Conservation (phyloP, 306 rosid genomes). For the Morella rubra region DNA sequence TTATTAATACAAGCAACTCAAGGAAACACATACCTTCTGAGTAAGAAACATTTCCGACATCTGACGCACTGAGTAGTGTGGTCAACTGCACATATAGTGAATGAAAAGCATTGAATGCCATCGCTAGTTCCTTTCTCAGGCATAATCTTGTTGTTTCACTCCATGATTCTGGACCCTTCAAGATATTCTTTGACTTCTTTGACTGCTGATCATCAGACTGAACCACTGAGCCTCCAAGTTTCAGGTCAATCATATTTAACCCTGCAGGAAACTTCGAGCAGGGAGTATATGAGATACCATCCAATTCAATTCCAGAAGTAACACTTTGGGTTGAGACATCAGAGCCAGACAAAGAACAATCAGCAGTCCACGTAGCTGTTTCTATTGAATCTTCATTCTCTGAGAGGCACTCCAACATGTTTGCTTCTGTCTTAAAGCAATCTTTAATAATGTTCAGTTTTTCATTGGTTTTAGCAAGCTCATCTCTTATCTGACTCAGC, state of each 20-base stretch:
- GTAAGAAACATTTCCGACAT: conserved; percentile 34
- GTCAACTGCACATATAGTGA: conserved; percentile 44
- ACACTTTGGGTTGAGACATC: conserved; percentile 51
- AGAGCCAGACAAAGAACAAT: conserved; percentile 58
- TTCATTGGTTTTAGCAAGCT: conserved; percentile 46
- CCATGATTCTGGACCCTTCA: conserved; percentile 21
- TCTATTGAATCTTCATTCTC: conserved; percentile 34
- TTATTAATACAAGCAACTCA: conserved; percentile 15
- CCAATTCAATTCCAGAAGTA: conserved; percentile 37
- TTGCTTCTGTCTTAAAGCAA: conserved; percentile 33
- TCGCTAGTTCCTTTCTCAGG: conserved; percentile 57
- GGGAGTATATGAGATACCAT: conserved; percentile 25
- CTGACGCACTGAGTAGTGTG: conserved; percentile 36
- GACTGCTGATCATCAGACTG: conserved; percentile 31
- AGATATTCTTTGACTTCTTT: conserved; percentile 32
- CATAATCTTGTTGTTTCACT: conserved; percentile 29
- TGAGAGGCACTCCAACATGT: conserved; percentile 28
- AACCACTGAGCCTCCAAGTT: conserved; percentile 32
- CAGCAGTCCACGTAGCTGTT: conserved; percentile 58
- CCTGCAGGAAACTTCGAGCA: conserved; percentile 27
- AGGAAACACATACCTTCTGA: conserved; percentile 49
- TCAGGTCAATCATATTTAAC: conserved; percentile 13
- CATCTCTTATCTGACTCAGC: conserved; percentile 49
- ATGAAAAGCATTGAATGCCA: conserved; percentile 42
- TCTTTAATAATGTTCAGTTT: conserved; percentile 53